Evolutionary conservation across 1,284 basidiomycete genomes (phyloP).

Genomic region (Moesziomyces parantarcticus): DNA sequence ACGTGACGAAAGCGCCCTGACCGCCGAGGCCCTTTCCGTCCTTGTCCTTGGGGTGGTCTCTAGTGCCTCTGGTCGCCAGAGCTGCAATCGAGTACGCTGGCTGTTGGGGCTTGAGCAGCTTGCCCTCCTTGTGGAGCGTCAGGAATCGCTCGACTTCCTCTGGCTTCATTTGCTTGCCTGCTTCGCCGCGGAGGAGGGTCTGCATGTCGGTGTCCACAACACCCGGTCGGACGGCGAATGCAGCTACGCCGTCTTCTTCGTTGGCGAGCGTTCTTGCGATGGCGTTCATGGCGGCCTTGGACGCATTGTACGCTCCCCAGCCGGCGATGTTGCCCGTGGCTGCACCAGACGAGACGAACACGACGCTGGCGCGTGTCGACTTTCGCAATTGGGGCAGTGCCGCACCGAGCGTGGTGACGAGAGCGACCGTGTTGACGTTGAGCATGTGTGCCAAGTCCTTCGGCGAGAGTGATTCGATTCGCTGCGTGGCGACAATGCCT

Average conservation of each 20-base stretch:
- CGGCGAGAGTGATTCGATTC: conserved; percentile 72
- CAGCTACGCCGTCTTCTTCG: conserved; percentile 80
- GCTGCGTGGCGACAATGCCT: conserved; percentile 71
- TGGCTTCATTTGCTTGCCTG: conserved; percentile 34
- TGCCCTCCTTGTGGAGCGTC: conserved; percentile 74
- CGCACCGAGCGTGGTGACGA: conserved; percentile 76
- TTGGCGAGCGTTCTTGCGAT: conserved; percentile 80
- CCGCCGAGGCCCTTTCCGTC: conserved; percentile 49
- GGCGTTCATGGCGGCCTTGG: conserved; percentile 82
- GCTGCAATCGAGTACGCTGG: conserved; percentile 78
- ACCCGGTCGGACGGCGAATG: conserved; percentile 83
- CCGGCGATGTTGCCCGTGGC: conserved; percentile 76
- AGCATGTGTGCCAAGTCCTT: conserved; percentile 71
- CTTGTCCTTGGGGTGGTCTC: conserved; percentile 69
- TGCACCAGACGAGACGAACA: conserved; percentile 85
- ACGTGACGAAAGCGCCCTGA: conserved; percentile 77
- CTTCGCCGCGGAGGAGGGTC: conserved; percentile 5
- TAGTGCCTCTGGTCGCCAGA: conserved; percentile 68
- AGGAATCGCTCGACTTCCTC: conserved; percentile 74
- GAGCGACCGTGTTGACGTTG: conserved; percentile 85
- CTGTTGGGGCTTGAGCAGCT: conserved; percentile 71
- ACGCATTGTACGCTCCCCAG: conserved; percentile 80
- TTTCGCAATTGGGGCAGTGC: conserved; percentile 77
- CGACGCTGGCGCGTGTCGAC: conserved; percentile 72
- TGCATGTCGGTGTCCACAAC: conserved; percentile 75